A percentile compares a stretch with the other conserved stretches of the same genome.
These are phyloP conservation scores for Xanthoconium separans DNA, from an alignment of 1,284 basidiomycete genomes.

Conservation along the genomic window DNA sequence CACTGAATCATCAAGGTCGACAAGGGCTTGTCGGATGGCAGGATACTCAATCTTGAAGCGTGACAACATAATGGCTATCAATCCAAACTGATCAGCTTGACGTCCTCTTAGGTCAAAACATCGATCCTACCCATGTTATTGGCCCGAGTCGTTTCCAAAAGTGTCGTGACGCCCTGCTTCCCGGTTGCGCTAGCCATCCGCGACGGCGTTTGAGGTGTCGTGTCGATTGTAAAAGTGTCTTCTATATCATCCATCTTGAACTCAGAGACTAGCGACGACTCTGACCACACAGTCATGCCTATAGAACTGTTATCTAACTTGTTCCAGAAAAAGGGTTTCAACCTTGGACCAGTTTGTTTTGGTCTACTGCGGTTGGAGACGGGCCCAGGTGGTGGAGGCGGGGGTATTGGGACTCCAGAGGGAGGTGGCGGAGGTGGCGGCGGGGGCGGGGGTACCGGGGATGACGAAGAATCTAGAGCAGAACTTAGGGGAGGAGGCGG, in stretches of 20 bases:
- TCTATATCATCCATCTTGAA: constrained; percentile 74
- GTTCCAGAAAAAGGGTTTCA: constrained; percentile 91
- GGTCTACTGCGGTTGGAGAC: constrained; percentile 34
- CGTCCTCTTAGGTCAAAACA: not conserved
- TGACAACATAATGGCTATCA: constrained; percentile 76
- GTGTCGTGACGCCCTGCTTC: constrained; percentile 63
- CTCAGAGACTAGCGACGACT: constrained; percentile 41
- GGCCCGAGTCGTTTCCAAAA: constrained; percentile 80
- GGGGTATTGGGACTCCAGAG: constrained; percentile 27
- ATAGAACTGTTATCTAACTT: constrained; percentile 57
- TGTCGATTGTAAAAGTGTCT: constrained; percentile 70
- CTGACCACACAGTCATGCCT: constrained; percentile 68
- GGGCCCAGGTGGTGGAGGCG: constrained; percentile 21
- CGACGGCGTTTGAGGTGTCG: constrained; percentile 40
- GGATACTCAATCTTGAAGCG: constrained; percentile 64
- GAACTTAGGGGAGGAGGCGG: constrained; percentile 5
- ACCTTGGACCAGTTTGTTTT: constrained; percentile 42
- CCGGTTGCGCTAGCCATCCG: constrained; percentile 45
- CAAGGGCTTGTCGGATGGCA: constrained; percentile 65
- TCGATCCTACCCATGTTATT: constrained; percentile 70
- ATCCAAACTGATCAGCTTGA: constrained; percentile 11
- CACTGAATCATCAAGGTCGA: constrained; percentile 67
- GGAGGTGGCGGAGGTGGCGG: constrained; percentile 33
- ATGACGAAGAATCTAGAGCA: constrained; percentile 12
- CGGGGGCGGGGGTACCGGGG: constrained; percentile 23